Conservation (phyloP, 2,329 filamentous ascomycete genomes). For the Tricladium varicosporioides region DNA sequence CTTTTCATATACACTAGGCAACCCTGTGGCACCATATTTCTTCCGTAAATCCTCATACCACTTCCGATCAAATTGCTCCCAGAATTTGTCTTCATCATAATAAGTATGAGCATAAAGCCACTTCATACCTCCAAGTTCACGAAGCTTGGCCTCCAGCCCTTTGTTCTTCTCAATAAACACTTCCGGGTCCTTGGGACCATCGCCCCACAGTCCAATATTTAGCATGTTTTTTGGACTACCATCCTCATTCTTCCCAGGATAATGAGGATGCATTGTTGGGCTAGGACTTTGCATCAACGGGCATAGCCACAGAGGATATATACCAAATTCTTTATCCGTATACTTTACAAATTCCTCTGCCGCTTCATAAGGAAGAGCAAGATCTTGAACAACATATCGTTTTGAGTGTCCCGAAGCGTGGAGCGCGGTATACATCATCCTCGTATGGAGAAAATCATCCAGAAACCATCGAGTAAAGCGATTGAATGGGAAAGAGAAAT, state of each 20-base stretch:
- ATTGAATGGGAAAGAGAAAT: slow-evolving; percentile 61
- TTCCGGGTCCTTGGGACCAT: slow-evolving; percentile 58
- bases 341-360: slow-evolving; percentile 53
- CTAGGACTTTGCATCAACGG: slow-evolving; percentile 41
- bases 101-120: slow-evolving; percentile 88
- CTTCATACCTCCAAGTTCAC: slow-evolving; percentile 72
- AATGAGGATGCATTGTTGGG: slow-evolving; percentile 35
- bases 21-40: slow-evolving; percentile 59
- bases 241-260: slow-evolving; percentile 19
- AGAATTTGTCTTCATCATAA: slow-evolving; percentile 72
- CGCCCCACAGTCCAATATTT: slow-evolving; percentile 78
- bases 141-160: slow-evolving; percentile 66
- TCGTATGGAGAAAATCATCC: slow-evolving; percentile 59
- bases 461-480: slow-evolving; percentile 55
- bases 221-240: slow-evolving; percentile 46
- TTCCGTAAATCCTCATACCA: slow-evolving; percentile 62
- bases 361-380: slow-evolving; percentile 53
- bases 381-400: slow-evolving; percentile 60
- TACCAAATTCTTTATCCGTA: slow-evolving; percentile 42
- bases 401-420: slow-evolving; percentile 55
- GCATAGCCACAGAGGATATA: slow-evolving; percentile 60
- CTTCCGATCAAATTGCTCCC: slow-evolving; percentile 56
- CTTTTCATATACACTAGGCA: slow-evolving; percentile 72
- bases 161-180: slow-evolving; percentile 71
- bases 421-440: slow-evolving; percentile 61